Conservation (phyloP, 371 early-diverging fungal genomes). For the Nematocida displodere region DNA sequence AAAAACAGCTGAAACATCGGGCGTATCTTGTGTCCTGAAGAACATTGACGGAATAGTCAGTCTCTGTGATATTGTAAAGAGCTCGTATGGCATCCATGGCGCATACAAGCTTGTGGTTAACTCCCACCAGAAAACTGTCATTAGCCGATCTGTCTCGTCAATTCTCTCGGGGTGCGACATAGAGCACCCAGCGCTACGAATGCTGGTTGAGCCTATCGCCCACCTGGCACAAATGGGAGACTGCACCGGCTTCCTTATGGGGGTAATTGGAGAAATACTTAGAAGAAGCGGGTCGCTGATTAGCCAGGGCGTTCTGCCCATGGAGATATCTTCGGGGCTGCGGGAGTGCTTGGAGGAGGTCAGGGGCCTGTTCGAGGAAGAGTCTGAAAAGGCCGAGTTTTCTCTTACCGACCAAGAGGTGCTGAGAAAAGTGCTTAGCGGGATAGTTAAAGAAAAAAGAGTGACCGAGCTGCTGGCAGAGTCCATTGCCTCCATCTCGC, state of each 20-base stretch:
- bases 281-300: slow-evolving; percentile 44
- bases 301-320: slow-evolving; percentile 58
- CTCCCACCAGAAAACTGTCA: slow-evolving; percentile 12
- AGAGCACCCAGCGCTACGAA: slow-evolving; percentile 62
- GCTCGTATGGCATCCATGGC: slow-evolving; percentile 41
- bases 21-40: slow-evolving; percentile 38
- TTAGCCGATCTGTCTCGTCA: slow-evolving; percentile 46
- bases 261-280: slow-evolving; percentile 54
- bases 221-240: slow-evolving; percentile 59
- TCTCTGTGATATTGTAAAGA: slow-evolving; percentile 40
- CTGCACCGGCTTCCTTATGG: slow-evolving; percentile 58
- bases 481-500: slow-evolving; percentile 35
- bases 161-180: slow-evolving; percentile 60
- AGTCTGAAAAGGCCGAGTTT: slow-evolving; percentile 26
- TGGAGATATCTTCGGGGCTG: slow-evolving; percentile 42
- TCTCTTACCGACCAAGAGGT: slow-evolving; percentile 3
- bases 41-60: slow-evolving; percentile 42
- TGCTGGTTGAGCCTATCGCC: slow-evolving; percentile 57
- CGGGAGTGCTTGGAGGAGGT: slow-evolving; percentile 45
- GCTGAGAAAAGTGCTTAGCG: slow-evolving; percentile 44
- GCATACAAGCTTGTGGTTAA: slow-evolving; percentile 53
- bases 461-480: slow-evolving; percentile 48
- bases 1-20: slow-evolving; percentile 42
- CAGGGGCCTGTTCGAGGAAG: slow-evolving; percentile 3
- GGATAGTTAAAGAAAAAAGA: slow-evolving; percentile 50